These are phyloP conservation scores for Lepidium aucheri DNA, from an alignment of 345 rosid genomes.

Conservation along the genomic window DNA sequence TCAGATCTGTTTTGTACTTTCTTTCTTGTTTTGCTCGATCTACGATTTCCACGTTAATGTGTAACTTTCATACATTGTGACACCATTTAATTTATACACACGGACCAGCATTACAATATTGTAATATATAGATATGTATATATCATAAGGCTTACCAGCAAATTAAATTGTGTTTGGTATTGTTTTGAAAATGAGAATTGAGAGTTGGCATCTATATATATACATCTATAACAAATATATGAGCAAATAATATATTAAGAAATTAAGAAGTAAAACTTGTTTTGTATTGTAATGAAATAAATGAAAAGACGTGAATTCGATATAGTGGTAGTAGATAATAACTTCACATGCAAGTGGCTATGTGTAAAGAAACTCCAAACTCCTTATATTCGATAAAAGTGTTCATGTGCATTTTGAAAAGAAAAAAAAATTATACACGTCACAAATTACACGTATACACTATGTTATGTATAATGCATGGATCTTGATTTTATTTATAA, in stretches of 20 bases:
- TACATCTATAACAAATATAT: neutral
- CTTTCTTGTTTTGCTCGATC: neutral
- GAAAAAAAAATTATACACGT: slow-evolving; percentile 1
- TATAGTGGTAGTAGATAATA: slow-evolving; percentile 13
- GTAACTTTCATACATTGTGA: slow-evolving; percentile 2
- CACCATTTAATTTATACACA: slow-evolving; percentile 10
- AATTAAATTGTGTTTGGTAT: too few relatives aligned
- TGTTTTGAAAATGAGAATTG: too few relatives aligned
- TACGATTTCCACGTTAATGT: neutral
- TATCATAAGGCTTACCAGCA: too few relatives aligned
- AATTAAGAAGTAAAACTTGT: neutral
- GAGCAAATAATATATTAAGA: neutral
- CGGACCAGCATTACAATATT: neutral
- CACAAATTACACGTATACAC: slow-evolving; percentile 5
- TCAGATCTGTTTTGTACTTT: neutral
- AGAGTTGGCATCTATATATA: neutral
- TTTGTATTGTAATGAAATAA: neutral
- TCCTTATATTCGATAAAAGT: neutral
- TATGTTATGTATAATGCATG: neutral
- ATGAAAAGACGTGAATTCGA: slow-evolving; percentile 1
- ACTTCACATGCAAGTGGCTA: slow-evolving; percentile 31
- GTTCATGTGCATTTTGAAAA: slow-evolving; percentile 22
- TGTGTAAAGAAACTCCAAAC: slow-evolving; percentile 11
- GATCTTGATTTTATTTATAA: neutral
- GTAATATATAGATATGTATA: too few relatives aligned